These are phyloP conservation scores for Pseudogymnoascus sp. DNA, from an alignment of 2,329 filamentous ascomycete species.

Conservation along the genomic window DNA sequence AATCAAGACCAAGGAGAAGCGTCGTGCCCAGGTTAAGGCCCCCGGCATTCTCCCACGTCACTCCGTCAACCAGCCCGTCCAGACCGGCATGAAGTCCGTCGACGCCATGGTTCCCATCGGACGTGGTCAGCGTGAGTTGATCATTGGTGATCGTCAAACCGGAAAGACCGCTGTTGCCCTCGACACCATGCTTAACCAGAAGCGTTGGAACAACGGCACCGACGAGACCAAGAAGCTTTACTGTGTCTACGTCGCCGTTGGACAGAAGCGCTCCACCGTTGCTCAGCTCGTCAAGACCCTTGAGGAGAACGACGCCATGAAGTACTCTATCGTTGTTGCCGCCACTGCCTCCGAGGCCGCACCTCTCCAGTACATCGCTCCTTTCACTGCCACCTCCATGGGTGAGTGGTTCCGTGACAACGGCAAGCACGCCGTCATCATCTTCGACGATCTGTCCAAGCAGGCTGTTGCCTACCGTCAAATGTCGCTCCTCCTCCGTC, in stretches of 20 bases:
- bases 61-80: constrained; percentile 97
- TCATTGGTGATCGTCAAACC: constrained; percentile 99
- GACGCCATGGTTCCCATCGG: constrained; percentile 99
- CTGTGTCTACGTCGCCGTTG: constrained; percentile 98
- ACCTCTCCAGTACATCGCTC: constrained; percentile 86
- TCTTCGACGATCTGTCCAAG: constrained; percentile 95
- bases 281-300: constrained; percentile 99
- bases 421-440: constrained; percentile 79
- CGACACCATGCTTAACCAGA: constrained; percentile 98
- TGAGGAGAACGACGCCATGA: constrained; percentile 99
- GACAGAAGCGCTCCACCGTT: constrained; percentile 98
- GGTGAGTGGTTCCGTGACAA: constrained; percentile 73
- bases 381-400: constrained; percentile 58
- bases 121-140: constrained; percentile 99
- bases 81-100: constrained; percentile 98
- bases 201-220: constrained; percentile 81
- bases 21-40: constrained; percentile 97
- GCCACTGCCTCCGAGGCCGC: constrained; percentile 96
- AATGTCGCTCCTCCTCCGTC: constrained; percentile 96
- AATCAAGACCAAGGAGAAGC: constrained; percentile 80
- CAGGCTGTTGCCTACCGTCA: constrained; percentile 97
- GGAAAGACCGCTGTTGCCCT: constrained; percentile 99
- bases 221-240: constrained; percentile 99
- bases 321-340: constrained; percentile 89
- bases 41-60: constrained; percentile 94